These are phyloP conservation scores for Caloboletus firmus DNA, from an alignment of 1,284 basidiomycete species.

Conservation along the genomic window DNA sequence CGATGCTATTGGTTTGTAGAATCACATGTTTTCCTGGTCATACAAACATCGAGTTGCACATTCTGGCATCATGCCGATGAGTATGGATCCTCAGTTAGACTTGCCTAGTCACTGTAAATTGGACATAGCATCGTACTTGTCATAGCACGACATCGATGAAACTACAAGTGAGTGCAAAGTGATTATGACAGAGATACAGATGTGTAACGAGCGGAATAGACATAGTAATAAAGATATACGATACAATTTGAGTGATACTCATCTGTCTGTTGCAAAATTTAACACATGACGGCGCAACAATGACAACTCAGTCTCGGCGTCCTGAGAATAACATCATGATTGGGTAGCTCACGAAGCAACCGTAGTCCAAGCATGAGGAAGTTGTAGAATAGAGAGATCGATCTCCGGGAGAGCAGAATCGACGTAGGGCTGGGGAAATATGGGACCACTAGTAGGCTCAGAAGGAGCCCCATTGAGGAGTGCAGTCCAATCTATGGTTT, in stretches of 20 bases:
- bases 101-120: neutral
- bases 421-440: neutral
- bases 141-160: neutral
- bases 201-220: neutral
- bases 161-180: neutral
- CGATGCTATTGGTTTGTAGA: neutral
- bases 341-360: neutral
- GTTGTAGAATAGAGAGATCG: slow-evolving; percentile 25
- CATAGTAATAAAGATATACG: neutral
- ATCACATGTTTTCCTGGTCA: too few species aligned
- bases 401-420: slow-evolving; percentile 13
- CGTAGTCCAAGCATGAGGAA: slow-evolving; percentile 9
- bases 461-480: slow-evolving; percentile 5
- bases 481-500: slow-evolving; percentile 14
- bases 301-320: neutral
- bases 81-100: neutral
- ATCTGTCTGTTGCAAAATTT: neutral
- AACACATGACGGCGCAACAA: neutral
- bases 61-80: neutral
- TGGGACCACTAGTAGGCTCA: neutral
- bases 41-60: neutral
- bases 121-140: neutral
- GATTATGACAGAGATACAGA: neutral
- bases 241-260: neutral
- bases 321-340: neutral